phyloP scores from a whole-genome alignment of 768 basidiomycete species.

The Suillus variegatus region DNA sequence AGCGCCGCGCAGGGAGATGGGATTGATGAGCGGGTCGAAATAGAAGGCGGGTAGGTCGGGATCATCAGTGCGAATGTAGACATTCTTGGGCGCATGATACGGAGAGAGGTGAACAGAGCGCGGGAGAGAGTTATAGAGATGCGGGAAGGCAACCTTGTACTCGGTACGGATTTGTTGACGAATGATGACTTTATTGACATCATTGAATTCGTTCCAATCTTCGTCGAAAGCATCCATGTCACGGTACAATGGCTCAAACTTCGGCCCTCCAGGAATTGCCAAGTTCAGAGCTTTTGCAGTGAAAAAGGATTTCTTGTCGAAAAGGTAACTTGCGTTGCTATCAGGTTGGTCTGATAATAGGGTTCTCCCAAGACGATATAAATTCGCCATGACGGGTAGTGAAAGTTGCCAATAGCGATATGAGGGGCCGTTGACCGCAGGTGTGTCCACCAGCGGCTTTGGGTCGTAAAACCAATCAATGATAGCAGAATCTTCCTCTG shows the following conservation, averaged over 20 bases:
- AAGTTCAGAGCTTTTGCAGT: conserved; percentile 96
- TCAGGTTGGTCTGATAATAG: conserved; percentile 93
- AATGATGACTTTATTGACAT: conserved; percentile 99
- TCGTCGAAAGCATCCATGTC: conserved; percentile 98
- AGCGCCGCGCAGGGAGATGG: conserved; percentile 88
- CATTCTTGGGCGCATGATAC: conserved; percentile 94
- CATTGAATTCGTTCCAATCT: conserved; percentile 99
- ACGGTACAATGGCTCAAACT: conserved; percentile 95
- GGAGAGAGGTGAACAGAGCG: conserved; percentile 90
- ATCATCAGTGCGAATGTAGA: conserved; percentile 98
- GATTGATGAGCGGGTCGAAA: conserved; percentile 98
- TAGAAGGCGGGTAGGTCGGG: conserved; percentile 99
- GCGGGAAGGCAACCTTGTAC: conserved; percentile 99
- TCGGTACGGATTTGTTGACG: conserved; percentile 98
- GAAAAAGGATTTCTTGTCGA: conserved; percentile 98
- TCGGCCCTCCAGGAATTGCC: conserved; percentile 97
- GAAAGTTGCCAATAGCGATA: conserved; percentile 93
- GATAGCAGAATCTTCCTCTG: conserved; percentile 89
- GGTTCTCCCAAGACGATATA: conserved; percentile 94
- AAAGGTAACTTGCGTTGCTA: conserved; percentile 87
- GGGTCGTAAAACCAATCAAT: conserved; percentile 99
- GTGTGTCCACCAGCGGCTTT: conserved; percentile 88
- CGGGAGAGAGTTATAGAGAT: conserved; percentile 97
- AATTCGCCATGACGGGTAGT: conserved; percentile 93
- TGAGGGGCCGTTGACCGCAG: conserved; percentile 88